A percentile compares a stretch with the other conserved stretches of the same genome.
These are phyloP conservation scores for Dichotomopilus funicola DNA, from an alignment of 2,329 filamentous ascomycete species.

Conservation along the genomic window DNA sequence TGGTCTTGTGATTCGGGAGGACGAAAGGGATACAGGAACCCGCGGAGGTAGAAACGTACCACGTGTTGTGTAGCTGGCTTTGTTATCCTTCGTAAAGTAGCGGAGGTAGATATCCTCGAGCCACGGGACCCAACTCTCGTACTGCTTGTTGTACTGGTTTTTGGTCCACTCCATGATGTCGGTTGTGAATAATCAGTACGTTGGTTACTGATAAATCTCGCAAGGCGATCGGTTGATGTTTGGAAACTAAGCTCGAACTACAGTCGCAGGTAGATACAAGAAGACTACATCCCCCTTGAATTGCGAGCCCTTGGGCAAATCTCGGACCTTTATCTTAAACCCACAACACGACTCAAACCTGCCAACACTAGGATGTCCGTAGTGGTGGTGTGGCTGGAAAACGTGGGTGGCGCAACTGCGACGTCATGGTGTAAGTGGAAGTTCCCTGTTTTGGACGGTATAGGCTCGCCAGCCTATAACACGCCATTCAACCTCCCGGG, in stretches of 20 bases:
- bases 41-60: constrained; percentile 36
- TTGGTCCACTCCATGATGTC: constrained; percentile 46
- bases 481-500: background rate
- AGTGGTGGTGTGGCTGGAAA: constrained; percentile 1
- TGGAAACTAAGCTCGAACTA: no score
- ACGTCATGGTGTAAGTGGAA: constrained; percentile 12
- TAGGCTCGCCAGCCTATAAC: constrained; percentile 3
- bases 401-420: background rate
- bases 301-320: no score
- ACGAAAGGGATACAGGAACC: no score
- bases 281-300: no score
- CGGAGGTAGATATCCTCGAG: constrained; percentile 65
- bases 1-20: no score
- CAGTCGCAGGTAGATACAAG: no score
- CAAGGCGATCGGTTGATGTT: no score
- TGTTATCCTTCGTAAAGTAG: constrained; percentile 72
- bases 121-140: constrained; percentile 72
- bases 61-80: constrained; percentile 64
- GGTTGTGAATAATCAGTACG: background rate
- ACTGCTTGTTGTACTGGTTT: constrained; percentile 63
- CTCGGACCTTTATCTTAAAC: background rate
- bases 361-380: no score
- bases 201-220: background rate
- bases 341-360: no score
- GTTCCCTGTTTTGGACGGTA: constrained; percentile 9